phyloP scores from a whole-genome alignment of 495 filamentous ascomycete species.

The Neurospora africana region DNA sequence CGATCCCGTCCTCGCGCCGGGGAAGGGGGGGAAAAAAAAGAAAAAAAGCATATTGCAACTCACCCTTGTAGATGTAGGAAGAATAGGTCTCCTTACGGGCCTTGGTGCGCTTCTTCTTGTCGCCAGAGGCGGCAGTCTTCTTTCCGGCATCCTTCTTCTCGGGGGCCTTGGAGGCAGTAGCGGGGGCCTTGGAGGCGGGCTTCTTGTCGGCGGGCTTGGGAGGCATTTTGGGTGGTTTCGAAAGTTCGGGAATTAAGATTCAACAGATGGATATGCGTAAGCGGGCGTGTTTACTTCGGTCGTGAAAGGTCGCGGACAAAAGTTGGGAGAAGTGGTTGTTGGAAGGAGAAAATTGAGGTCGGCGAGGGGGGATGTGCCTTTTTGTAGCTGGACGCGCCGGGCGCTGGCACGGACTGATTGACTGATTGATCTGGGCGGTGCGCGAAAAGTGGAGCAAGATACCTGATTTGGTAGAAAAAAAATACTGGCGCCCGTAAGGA shows the following conservation, averaged over 20 bases:
- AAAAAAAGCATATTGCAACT: constrained; percentile 19
- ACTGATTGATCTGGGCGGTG: constrained; percentile 33
- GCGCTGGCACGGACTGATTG: constrained; percentile 32
- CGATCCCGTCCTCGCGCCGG: neutral
- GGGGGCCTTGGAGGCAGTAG: constrained; percentile 55
- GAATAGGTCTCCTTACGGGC: constrained; percentile 99
- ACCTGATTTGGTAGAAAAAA: constrained; percentile 30
- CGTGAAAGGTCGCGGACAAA: constrained; percentile 21
- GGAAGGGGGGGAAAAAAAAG: neutral
- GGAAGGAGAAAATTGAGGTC: constrained; percentile 31
- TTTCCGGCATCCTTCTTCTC: constrained; percentile 99
- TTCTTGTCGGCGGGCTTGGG: constrained; percentile 98
- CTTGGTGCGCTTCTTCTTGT: constrained; percentile 99
- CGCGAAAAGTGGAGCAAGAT: constrained; percentile 17
- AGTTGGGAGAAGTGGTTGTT: constrained; percentile 33
- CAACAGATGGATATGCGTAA: constrained; percentile 21
- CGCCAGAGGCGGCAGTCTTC: constrained; percentile 91
- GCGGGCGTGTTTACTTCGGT: constrained; percentile 24
- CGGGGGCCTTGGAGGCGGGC: constrained; percentile 94
- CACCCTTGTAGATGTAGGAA: constrained; percentile 99
- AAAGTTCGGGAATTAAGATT: constrained; percentile 21
- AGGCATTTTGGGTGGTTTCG: constrained; percentile 60
- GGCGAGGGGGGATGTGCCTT: constrained; percentile 35
- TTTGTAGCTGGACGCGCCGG: constrained; percentile 42
- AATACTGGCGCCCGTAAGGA: constrained; percentile 6